Conservation (phyloP, 2,329 filamentous ascomycete genomes). For the Hymenoscyphus infarciens region DNA sequence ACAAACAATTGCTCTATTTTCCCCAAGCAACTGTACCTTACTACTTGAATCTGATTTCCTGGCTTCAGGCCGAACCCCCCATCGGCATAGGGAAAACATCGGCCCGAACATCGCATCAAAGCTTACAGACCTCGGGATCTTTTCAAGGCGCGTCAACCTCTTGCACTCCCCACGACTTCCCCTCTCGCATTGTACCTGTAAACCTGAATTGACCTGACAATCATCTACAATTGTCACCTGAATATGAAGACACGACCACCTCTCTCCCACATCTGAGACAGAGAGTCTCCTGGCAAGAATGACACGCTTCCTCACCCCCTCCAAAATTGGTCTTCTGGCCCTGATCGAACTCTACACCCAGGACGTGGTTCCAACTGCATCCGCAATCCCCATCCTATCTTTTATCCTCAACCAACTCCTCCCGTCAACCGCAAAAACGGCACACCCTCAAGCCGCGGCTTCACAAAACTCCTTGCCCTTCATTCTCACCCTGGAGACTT, state of each 20-base stretch:
- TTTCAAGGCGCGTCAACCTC: too few relatives aligned
- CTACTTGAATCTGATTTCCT: too few relatives aligned
- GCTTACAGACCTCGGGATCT: too few relatives aligned
- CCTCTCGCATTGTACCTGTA: too few relatives aligned
- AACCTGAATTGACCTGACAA: background rate
- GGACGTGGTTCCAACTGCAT: conserved; percentile 62
- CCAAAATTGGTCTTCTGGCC: conserved; percentile 77
- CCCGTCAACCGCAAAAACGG: conserved; percentile 40
- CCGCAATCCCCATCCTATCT: conserved; percentile 72
- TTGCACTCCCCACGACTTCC: too few relatives aligned
- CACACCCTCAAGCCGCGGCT: conserved; percentile 10
- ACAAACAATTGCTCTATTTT: too few relatives aligned
- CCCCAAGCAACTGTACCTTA: too few relatives aligned
- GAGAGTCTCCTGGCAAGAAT: conserved; percentile 42
- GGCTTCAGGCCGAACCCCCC: too few relatives aligned
- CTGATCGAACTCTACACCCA: conserved; percentile 80
- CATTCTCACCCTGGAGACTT: conserved; percentile 53
- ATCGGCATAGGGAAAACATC: too few relatives aligned
- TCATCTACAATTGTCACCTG: background rate
- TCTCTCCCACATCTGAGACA: background rate
- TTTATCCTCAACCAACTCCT: conserved; percentile 73
- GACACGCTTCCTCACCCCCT: conserved; percentile 82
- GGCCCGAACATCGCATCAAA: too few relatives aligned
- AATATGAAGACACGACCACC: background rate
- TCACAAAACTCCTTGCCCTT: conserved; percentile 34